Conservation (phyloP, 164 flowering plant genomes). For the Vitis rupestris region DNA sequence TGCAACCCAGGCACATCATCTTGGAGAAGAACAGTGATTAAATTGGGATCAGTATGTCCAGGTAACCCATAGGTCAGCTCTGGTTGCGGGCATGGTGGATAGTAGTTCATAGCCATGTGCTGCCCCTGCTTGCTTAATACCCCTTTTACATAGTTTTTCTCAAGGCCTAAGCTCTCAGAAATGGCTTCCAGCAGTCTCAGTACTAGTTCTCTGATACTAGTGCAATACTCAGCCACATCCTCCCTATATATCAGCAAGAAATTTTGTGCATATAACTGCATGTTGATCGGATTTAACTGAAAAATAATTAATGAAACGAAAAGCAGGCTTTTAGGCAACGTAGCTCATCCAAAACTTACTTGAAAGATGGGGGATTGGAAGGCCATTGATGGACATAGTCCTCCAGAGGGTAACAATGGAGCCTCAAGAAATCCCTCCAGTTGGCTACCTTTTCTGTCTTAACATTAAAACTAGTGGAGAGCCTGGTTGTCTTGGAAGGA, state of each 20-base stretch:
- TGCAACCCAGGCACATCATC: constrained; percentile 67
- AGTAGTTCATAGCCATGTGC: constrained; percentile 74
- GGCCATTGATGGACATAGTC: constrained; percentile 59
- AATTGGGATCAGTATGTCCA: constrained; percentile 61
- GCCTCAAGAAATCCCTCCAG: constrained; percentile 74
- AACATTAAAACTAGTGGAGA: constrained; percentile 68
- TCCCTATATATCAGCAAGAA: constrained; percentile 24
- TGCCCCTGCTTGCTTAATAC: constrained; percentile 54
- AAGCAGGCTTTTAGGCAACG: too few species aligned
- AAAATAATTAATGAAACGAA: background rate
- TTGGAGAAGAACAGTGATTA: constrained; percentile 61
- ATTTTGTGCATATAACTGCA: too few species aligned
- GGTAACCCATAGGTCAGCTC: constrained; percentile 75
- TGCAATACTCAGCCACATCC: constrained; percentile 44
- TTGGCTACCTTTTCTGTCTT: constrained; percentile 53
- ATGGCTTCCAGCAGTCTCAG: constrained; percentile 48
- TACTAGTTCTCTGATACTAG: constrained; percentile 31
- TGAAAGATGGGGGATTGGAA: constrained; percentile 51
- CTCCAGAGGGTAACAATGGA: constrained; percentile 66
- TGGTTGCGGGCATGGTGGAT: constrained; percentile 76
- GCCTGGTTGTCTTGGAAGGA: constrained; percentile 41
- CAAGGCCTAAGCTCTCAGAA: constrained; percentile 67
- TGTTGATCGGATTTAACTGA: too few species aligned
- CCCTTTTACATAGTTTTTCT: constrained; percentile 34
- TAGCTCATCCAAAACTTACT: constrained; percentile 13